Conservation (phyloP, 768 basidiomycete genomes). For the Imleria badia region DNA sequence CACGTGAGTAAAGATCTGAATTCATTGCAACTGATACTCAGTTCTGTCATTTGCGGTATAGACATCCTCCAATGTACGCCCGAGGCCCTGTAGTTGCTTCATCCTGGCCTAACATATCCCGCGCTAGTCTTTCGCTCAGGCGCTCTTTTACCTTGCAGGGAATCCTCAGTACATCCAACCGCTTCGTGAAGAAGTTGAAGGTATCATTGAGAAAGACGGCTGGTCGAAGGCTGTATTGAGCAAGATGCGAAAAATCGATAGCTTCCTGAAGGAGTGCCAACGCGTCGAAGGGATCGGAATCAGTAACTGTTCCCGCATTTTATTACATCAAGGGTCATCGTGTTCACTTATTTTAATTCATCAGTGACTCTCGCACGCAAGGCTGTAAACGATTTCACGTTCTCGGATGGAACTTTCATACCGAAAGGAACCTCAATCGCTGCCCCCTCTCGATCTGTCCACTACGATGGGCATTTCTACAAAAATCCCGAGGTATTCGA, state of each 20-base stretch:
- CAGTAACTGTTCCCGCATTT: not conserved
- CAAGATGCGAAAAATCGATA: slow-evolving; percentile 8
- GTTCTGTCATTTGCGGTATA: not conserved
- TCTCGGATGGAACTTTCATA: slow-evolving; percentile 36
- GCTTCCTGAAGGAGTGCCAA: slow-evolving; percentile 9
- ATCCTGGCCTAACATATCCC: not conserved
- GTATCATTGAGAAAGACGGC: not conserved
- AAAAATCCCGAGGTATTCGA: not conserved
- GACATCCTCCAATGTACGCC: not conserved
- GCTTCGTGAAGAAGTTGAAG: slow-evolving; percentile 6
- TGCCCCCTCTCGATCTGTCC: not conserved
- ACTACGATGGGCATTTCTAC: slow-evolving; percentile 5
- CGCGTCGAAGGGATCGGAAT: not conserved
- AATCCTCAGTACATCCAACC: not conserved
- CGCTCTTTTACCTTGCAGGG: not conserved
- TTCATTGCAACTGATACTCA: not conserved
- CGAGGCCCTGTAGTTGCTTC: too few relatives aligned
- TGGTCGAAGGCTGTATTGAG: slow-evolving; percentile 1
- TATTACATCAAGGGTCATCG: not conserved
- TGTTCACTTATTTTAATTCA: not conserved
- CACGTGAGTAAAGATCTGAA: slow-evolving; percentile 14
- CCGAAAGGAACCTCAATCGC: not conserved
- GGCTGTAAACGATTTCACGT: slow-evolving; percentile 32
- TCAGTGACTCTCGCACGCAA: slow-evolving; percentile 32
- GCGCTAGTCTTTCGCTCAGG: not conserved